Evolutionary conservation across 768 basidiomycete genomes (phyloP).

Genomic region (Rickenella mellea): DNA sequence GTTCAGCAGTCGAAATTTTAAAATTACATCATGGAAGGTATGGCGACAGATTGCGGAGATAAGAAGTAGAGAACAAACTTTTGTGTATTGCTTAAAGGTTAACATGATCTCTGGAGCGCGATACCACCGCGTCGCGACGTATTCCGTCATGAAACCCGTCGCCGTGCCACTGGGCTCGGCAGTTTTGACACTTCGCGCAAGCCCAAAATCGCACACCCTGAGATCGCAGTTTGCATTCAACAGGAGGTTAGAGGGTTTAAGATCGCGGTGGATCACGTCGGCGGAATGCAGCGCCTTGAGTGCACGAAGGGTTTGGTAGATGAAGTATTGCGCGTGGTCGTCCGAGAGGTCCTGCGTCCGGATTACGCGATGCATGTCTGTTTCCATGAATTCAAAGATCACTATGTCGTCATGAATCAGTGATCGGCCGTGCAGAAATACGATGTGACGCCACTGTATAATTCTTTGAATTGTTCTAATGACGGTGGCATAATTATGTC

Average conservation of each 20-base stretch:
- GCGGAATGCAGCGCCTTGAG: slow-evolving; percentile 95
- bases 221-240: slow-evolving; percentile 96
- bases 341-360: slow-evolving; percentile 91
- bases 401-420: slow-evolving; percentile 33
- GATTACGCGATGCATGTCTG: slow-evolving; percentile 95
- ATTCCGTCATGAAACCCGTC: slow-evolving; percentile 84
- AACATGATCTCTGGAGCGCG: slow-evolving; percentile 99
- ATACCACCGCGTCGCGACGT: slow-evolving; percentile 98
- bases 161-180: slow-evolving; percentile 79
- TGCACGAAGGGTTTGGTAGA: slow-evolving; percentile 90
- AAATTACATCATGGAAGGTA: not conserved
- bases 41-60: not conserved
- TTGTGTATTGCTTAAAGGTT: slow-evolving; percentile 97
- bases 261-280: slow-evolving; percentile 92
- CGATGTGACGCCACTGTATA: slow-evolving; percentile 45
- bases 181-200: slow-evolving; percentile 83
- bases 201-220: slow-evolving; percentile 92
- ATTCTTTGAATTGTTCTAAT: slow-evolving; percentile 80
- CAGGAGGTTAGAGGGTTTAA: slow-evolving; percentile 94
- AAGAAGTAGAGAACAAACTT: slow-evolving; percentile 37
- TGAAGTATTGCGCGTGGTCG: slow-evolving; percentile 91
- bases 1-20: not conserved
- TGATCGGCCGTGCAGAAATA: slow-evolving; percentile 1
- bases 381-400: slow-evolving; percentile 91
- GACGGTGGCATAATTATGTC: slow-evolving; percentile 80